Evolutionary conservation across 371 early-diverging fungal genomes (phyloP), one percentile per base, ranked within the genome.

Genomic region (Entomophthora muscae): DNA sequence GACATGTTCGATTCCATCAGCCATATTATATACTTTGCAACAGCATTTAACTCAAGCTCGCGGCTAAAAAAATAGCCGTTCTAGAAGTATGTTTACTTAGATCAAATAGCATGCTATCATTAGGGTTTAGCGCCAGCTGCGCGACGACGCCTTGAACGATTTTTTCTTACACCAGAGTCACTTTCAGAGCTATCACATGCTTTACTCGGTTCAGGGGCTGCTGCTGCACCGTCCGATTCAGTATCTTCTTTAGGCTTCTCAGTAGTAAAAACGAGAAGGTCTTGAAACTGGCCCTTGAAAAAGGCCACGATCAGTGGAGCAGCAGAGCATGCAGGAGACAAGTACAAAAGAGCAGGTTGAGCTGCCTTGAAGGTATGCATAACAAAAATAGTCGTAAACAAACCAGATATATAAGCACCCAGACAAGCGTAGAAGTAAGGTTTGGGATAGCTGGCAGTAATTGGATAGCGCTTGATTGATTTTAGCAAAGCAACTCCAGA

Each of bases 351-450:
- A 1, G 98, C 98, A 1, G 98, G 98, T 82, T 95, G 98, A 7
- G 96, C 98, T 3, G 94, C 90, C 71, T 93, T 80, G 79, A 93
- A 95, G n/a, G 84, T 78, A 68, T 96, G 93, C 93, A 96, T 93
- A 33, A 96, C 93, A 24, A 73, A 72, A 64, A 96, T 87, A 13
- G 98, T 96, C 2, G 90, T 87, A 7, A 81, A 80, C 59, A 98
- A 77, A 0, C 96, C 96, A 12, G 83, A 42, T 24, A 88, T 70
- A 67, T 98, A 98, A 26, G 89, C 88, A 23, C 83, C 72, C 61
- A 88, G 75, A 68, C 89, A 84, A 1, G 85, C 71, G 10, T 72
- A 82, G 69, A 96, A 98, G 72, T 96, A 95, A 22, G 95, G 90
- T 63, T 85, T 89, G 21, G 86, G 74, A 88, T 91, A 28, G 59